Percentiles rank a stretch among this genome's conserved stretches.
Conservation (phyloP, 441 rosid species). For the Manihot esculenta region DNA sequence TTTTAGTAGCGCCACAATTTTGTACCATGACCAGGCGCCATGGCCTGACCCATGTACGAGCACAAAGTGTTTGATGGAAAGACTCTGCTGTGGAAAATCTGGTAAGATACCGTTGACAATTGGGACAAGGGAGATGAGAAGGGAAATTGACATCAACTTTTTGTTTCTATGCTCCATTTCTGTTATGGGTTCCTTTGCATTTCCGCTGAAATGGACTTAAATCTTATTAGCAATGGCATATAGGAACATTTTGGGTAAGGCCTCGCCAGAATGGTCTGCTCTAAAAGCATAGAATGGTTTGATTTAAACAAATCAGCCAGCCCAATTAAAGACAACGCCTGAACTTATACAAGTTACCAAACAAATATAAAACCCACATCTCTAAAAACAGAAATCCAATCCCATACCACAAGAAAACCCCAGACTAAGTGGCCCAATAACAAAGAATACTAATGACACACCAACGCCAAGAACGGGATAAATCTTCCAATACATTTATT, state of each 20-base stretch:
- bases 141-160: neutral
- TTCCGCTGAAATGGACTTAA: neutral
- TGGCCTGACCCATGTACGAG: slow-evolving; percentile 48
- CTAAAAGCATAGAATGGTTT: too few species aligned
- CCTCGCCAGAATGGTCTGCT: slow-evolving; percentile 13
- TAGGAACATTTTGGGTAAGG: neutral
- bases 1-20: slow-evolving; percentile 35
- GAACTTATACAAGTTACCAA: too few species aligned
- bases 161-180: neutral
- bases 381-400: too few species aligned
- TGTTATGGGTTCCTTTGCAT: neutral
- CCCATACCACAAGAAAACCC: too few species aligned
- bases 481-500: too few species aligned
- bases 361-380: too few species aligned
- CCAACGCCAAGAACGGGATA: too few species aligned
- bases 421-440: too few species aligned
- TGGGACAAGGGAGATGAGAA: neutral
- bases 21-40: slow-evolving; percentile 55
- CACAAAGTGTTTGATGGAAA: slow-evolving; percentile 31
- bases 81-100: neutral
- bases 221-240: neutral
- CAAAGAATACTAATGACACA: too few species aligned
- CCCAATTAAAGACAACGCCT: too few species aligned
- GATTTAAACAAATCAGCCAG: too few species aligned
- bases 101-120: neutral